phyloP scores from a whole-genome alignment of 1,284 basidiomycete genomes.

The Coniferiporia sulphurascens region DNA sequence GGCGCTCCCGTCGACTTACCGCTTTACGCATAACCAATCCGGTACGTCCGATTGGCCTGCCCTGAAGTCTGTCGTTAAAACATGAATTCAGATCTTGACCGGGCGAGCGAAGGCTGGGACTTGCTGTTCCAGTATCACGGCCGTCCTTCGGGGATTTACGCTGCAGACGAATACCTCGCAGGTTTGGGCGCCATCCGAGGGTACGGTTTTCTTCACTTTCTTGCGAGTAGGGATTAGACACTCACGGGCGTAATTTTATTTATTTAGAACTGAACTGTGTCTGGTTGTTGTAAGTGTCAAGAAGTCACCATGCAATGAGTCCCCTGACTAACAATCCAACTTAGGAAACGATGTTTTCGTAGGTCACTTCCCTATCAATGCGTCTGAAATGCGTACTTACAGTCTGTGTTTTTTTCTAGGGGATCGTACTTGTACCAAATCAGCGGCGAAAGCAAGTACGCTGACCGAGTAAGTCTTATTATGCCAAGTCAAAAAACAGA shows the following conservation, averaged over 20 bases:
- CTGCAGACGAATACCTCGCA: conserved; percentile 55
- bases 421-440: conserved; percentile 55
- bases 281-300: conserved; percentile 45
- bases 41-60: conserved; percentile 29
- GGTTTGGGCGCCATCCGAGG: conserved; percentile 49
- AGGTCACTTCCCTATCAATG: conserved; percentile 21
- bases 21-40: conserved; percentile 53
- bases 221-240: background rate
- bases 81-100: conserved; percentile 40
- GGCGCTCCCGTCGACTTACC: conserved; percentile 48
- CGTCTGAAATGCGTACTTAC: background rate
- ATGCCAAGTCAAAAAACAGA: background rate
- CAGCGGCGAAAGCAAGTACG: conserved; percentile 51
- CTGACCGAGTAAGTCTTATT: conserved; percentile 39
- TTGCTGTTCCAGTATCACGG: conserved; percentile 57
- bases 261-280: conserved; percentile 50
- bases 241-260: background rate
- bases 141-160: conserved; percentile 53
- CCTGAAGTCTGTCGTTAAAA: background rate
- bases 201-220: conserved; percentile 28
- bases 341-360: conserved; percentile 62
- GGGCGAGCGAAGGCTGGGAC: conserved; percentile 51
- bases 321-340: background rate
- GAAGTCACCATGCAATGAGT: background rate
- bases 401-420: conserved; percentile 25